Conservation (phyloP, 306 rosid genomes). For the Malus domestica region DNA sequence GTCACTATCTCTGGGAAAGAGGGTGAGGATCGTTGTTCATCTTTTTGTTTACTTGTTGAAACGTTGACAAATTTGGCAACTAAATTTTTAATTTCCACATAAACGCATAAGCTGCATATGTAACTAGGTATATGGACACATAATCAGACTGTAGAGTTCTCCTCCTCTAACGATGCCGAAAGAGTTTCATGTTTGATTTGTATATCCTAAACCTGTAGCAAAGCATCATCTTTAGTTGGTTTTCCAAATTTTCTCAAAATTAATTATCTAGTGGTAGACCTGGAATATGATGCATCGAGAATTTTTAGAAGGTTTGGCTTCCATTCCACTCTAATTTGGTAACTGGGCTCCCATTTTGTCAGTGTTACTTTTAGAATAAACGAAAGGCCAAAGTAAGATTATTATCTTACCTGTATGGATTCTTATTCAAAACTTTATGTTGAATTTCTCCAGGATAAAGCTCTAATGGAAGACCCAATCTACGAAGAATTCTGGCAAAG, state of each 20-base stretch:
- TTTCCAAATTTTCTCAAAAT: background rate
- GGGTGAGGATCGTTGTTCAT: conserved; percentile 42
- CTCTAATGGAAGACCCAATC: conserved; percentile 85
- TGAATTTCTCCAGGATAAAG: conserved; percentile 59
- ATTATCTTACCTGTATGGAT: background rate
- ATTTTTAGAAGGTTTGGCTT: background rate
- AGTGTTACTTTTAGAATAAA: background rate
- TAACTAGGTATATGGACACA: background rate
- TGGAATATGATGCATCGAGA: background rate
- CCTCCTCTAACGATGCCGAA: background rate
- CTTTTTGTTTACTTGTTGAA: background rate
- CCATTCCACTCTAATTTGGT: background rate
- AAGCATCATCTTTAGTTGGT: background rate
- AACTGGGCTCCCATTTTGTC: background rate
- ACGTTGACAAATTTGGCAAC: background rate
- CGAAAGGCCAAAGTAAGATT: no score
- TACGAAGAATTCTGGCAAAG: conserved; percentile 97
- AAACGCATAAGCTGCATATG: background rate
- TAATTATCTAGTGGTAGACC: background rate
- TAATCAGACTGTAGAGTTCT: background rate
- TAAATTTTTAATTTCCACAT: background rate
- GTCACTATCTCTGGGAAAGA: conserved; percentile 73
- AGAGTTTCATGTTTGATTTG: no score
- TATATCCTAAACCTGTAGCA: background rate
- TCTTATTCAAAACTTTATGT: conserved; percentile 4